phyloP scores from a whole-genome alignment of 352 stramenopile genomes.

The Pythium rishiriense region DNA sequence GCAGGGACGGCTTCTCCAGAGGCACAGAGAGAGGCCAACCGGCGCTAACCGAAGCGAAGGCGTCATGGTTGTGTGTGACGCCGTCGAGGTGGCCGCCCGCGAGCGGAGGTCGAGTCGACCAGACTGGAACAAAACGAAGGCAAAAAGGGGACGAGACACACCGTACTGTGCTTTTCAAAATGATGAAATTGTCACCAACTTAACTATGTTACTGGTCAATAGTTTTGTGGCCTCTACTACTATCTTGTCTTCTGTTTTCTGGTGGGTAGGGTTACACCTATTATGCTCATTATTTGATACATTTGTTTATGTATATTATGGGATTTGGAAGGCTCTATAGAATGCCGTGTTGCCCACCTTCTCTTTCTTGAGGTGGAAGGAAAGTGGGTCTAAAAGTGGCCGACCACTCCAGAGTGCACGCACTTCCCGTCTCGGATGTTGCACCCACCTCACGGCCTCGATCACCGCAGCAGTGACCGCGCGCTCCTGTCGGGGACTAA shows the following conservation, averaged over 20 bases:
- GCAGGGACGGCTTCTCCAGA: constrained; percentile 2
- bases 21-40: constrained; percentile 13
- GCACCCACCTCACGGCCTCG: background rate
- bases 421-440: background rate
- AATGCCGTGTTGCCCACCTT: background rate
- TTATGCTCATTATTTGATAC: background rate
- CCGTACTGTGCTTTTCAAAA: background rate
- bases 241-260: constrained; percentile 12
- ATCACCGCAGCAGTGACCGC: background rate
- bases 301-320: background rate
- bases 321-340: background rate
- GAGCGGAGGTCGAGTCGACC: constrained; percentile 1
- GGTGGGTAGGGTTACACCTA: constrained; percentile 13
- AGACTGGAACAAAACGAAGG: constrained; percentile 2
- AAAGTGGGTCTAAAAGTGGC: background rate
- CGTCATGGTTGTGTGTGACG: constrained; percentile 2
- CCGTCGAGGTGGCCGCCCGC: constrained; percentile 4
- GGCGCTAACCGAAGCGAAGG: constrained; percentile 6
- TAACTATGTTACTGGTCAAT: too few species aligned
- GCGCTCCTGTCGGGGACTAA: background rate
- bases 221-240: too few species aligned
- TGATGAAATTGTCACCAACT: too few species aligned
- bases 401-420: background rate
- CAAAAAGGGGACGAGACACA: background rate
- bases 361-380: constrained; percentile 2